These are phyloP conservation scores for Ophidiomyces ophidiicola DNA, from an alignment of 2,329 filamentous ascomycete genomes.

Conservation along the genomic window DNA sequence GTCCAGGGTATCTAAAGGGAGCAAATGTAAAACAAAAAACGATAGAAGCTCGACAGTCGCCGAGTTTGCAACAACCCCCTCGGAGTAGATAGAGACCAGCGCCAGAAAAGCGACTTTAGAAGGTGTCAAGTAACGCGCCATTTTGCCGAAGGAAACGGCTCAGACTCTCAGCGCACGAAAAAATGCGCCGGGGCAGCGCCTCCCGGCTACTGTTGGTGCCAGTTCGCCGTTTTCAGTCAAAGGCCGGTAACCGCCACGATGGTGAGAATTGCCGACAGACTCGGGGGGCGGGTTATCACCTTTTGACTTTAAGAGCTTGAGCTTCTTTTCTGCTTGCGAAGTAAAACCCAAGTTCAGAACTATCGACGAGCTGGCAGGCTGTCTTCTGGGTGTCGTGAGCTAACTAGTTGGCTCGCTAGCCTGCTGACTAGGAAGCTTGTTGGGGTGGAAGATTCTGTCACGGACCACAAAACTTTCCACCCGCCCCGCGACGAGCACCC, in stretches of 20 bases:
- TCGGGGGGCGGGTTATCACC: constrained; percentile 4
- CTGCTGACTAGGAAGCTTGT: too few species aligned
- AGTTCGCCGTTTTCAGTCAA: constrained; percentile 6
- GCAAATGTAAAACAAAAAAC: constrained; percentile 61
- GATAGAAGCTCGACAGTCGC: constrained; percentile 65
- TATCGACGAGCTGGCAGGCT: too few species aligned
- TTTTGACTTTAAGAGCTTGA: neutral
- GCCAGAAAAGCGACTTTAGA: constrained; percentile 73
- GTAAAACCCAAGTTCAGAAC: too few species aligned
- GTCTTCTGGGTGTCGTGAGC: too few species aligned
- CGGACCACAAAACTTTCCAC: constrained; percentile 3
- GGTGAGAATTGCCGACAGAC: constrained; percentile 4
- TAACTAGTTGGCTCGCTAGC: too few species aligned
- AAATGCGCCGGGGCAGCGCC: neutral
- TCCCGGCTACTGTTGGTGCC: neutral
- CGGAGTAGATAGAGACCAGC: constrained; percentile 69
- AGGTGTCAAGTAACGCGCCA: constrained; percentile 78
- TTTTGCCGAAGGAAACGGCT: constrained; percentile 36
- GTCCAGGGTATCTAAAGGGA: constrained; percentile 28
- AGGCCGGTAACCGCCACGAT: constrained; percentile 1
- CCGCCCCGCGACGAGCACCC: constrained; percentile 6
- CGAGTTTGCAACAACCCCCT: constrained; percentile 54
- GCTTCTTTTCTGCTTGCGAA: too few species aligned
- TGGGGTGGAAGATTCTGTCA: constrained; percentile 1
- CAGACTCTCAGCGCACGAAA: neutral